Percentiles rank a stretch among this genome's conserved stretches.
These are phyloP conservation scores for Protostelium mycophagum DNA, from an alignment of 78 protist species.

Conservation along the genomic window DNA sequence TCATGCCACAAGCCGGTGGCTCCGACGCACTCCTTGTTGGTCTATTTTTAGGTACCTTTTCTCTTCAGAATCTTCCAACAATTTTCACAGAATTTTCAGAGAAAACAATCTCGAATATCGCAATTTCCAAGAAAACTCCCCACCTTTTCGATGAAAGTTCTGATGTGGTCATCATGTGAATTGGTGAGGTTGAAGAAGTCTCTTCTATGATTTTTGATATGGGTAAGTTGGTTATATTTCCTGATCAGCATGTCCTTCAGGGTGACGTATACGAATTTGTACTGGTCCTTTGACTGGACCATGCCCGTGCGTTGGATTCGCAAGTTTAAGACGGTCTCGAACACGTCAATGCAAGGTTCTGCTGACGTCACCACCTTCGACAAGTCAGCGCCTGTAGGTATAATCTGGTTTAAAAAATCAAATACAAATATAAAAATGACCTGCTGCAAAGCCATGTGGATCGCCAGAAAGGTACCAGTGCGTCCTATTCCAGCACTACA, in stretches of 20 bases:
- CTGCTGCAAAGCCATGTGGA: conserved; percentile 25
- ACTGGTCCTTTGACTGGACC: conserved; percentile 70
- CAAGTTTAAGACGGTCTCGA: conserved; percentile 21
- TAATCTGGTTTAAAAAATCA: no score
- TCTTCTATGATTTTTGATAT: background rate
- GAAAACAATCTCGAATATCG: background rate
- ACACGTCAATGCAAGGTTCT: background rate
- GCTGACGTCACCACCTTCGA: background rate
- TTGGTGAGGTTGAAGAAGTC: background rate
- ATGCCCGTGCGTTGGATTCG: conserved; percentile 60
- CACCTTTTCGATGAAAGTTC: background rate
- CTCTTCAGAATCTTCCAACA: background rate
- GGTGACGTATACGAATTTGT: conserved; percentile 41
- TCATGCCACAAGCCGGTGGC: background rate
- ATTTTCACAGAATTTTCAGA: background rate
- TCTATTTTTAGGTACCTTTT: background rate
- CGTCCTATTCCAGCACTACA: conserved; percentile 74
- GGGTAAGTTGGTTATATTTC: background rate
- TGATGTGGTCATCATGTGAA: background rate
- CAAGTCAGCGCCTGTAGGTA: no score
- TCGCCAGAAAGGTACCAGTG: conserved; percentile 69
- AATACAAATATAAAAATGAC: no score
- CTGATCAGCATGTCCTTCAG: conserved; percentile 33
- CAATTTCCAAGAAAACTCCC: background rate
- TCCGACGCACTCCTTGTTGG: background rate